Evolutionary conservation across 75 land plant species (phyloP), one percentile per base, ranked within the genome.

Genomic region (Selaginella tamariscina): DNA sequence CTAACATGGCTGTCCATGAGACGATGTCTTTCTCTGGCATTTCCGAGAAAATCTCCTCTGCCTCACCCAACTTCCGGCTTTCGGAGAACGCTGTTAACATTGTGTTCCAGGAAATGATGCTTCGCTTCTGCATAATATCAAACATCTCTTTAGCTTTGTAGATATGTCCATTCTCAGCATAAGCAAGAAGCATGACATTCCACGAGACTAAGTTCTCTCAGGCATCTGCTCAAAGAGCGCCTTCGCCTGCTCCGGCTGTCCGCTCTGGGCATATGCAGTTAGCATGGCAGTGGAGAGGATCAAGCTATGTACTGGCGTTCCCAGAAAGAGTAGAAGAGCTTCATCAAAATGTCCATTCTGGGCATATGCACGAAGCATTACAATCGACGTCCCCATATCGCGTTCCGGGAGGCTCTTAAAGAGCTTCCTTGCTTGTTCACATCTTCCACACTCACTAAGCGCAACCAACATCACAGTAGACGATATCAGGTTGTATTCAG

Each of bases 21-120:
- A 59, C 26, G 26, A 59, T 59, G 62, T 59, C n/a, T 21, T 26
- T 21, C 26, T 59, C 24, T 5, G 62, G 62, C 62, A 59, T 59
- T 8, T 5, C 62, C 2, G 21, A 8, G 26, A 59, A 59, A 5
- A 59, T 8, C 21, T 59, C 8, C 23, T 23, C 8, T 8, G 62
- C 62, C 8, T n/a, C 8, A 9, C 26, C 21, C 5, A 59, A 23
- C 21, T 59, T 5, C 26, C 18, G 8, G 26, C 8, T 2, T 26
- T 59, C 18, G 26, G 21, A 8, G 26, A 8, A 59, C 8, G 62
- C 62, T n/a, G 62, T 9, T 59, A 59, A 2, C 18, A 59, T 59
- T 8, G 62, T 23, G 23, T 59, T 59, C 62, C 62, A 59, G 11
- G 49, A 39, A 39, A 39, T 15, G 49, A 15, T 5, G 49, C 49